These are phyloP conservation scores for Xylariales sp. DNA, from an alignment of 2,329 filamentous ascomycete species.

Conservation along the genomic window DNA sequence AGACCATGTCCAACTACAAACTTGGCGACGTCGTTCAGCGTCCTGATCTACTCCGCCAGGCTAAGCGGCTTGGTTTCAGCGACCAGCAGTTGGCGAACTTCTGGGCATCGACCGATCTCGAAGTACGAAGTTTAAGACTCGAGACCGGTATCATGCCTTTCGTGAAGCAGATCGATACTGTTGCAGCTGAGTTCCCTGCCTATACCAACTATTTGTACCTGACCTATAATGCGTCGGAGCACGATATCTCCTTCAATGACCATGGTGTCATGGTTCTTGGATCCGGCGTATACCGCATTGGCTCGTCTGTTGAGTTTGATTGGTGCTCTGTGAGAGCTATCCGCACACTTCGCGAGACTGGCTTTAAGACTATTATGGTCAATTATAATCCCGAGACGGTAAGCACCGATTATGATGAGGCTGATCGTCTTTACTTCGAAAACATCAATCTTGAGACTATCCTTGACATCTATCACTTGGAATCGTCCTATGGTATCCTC, in stretches of 20 bases:
- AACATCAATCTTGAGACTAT: constrained; percentile 89
- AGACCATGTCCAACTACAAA: constrained; percentile 65
- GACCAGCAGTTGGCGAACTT: constrained; percentile 92
- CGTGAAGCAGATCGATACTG: constrained; percentile 98
- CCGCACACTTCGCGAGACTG: constrained; percentile 76
- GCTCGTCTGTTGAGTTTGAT: constrained; percentile 96
- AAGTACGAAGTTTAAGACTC: constrained; percentile 76
- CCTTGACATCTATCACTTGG: constrained; percentile 88
- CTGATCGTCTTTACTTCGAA: constrained; percentile 92
- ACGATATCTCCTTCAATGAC: constrained; percentile 80
- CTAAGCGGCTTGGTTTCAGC: constrained; percentile 91
- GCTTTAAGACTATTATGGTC: constrained; percentile 87
- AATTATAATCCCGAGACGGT: constrained; percentile 84
- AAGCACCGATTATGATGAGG: constrained; percentile 87
- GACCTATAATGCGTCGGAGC: constrained; percentile 87
- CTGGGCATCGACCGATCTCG: constrained; percentile 90
- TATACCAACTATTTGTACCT: constrained; percentile 95
- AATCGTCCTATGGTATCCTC: constrained; percentile 77
- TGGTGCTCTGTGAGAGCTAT: constrained; percentile 97
- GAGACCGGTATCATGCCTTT: constrained; percentile 82
- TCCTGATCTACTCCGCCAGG: constrained; percentile 66
- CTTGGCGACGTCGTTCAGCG: constrained; percentile 61
- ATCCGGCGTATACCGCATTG: constrained; percentile 94
- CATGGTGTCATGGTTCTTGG: constrained; percentile 94
- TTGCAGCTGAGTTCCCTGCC: constrained; percentile 92